Evolutionary conservation across 2,329 filamentous ascomycete genomes (phyloP), one percentile per base, ranked within the genome.

Genomic region (Blastomyces parvus): DNA sequence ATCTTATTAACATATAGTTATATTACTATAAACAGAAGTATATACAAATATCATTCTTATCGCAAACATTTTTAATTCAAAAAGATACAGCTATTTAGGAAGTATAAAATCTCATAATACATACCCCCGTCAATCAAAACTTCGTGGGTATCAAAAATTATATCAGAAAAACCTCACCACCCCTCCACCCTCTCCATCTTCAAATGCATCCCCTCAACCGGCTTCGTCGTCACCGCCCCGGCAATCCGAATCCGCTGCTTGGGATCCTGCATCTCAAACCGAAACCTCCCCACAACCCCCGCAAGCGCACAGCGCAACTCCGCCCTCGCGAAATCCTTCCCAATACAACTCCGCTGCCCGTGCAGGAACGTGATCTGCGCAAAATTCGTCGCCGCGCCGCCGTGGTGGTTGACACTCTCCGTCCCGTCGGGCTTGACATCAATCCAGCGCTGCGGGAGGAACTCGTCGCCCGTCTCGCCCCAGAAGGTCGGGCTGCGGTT

Each of bases 391-490:
- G 69, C 67, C 2, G 75, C 74, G 0, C 75, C 75, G 1, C 75
- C 75, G 36, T 83, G 85, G 62, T 84, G 85, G 63, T 86, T 86
- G 5, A 79, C 79, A 3, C 69, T 66, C 4, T 62, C 71, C 3
- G 74, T 69, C 14, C 30, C 53, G 1, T 78, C 81, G 67, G 85
- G 79, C 85, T 87, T 61, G 77, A 81, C 40, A 72, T 79, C 60
- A 77, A 88, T 80, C 89, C 89, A 93, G 17, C 90, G 81, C 48
- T 91, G 90, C 0, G 91, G 91, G 55, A 87, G 82, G 79, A 96
- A 96, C 52, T 84, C 79, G 14, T 77, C 77, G 0, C 89, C 89
- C 67, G 91, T 87, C 0, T 79, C 74, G 0, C 91, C 91, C 91
- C 91, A 97, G 56, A 91, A 81, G 0, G 79, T 74, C 25, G 78